Evolutionary conservation across 208 protist genomes (phyloP).

Genomic region (Acanthamoeba castellanii): DNA sequence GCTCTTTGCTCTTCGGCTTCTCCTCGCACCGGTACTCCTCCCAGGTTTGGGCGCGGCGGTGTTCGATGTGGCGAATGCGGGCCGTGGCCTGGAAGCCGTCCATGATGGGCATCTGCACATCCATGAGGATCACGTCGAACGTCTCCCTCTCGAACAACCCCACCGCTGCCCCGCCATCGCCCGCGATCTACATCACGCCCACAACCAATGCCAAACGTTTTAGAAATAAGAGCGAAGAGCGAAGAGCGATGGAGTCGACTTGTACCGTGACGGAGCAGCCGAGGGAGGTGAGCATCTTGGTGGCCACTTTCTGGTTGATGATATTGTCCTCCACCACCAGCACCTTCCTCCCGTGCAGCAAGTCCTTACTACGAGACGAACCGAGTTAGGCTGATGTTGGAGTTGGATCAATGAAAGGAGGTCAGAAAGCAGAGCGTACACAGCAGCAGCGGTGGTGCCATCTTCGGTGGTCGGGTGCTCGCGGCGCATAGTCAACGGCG

Average conservation of each 20-base stretch:
- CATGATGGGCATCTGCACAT: constrained; percentile 60
- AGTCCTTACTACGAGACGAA: not conserved
- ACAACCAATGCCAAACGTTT: no score
- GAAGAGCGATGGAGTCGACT: no score
- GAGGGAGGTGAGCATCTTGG: constrained; percentile 31
- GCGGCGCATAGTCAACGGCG: not conserved
- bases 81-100: constrained; percentile 61
- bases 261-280: constrained; percentile 19
- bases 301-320: constrained; percentile 51
- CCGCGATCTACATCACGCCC: not conserved
- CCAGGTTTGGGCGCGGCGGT: not conserved
- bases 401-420: no score
- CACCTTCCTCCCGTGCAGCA: not conserved
- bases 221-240: no score
- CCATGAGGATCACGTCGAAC: constrained; percentile 51
- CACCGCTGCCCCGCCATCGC: not conserved
- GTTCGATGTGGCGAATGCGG: not conserved
- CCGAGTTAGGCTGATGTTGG: not conserved
- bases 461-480: not conserved
- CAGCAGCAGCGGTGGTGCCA: not conserved
- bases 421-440: not conserved
- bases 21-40: not conserved
- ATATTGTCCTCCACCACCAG: constrained; percentile 57
- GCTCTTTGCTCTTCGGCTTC: not conserved
- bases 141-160: not conserved